Evolutionary conservation across 75 land plant genomes (phyloP), one percentile per base, ranked within the genome.

Genomic region (Gnetum montanum): DNA sequence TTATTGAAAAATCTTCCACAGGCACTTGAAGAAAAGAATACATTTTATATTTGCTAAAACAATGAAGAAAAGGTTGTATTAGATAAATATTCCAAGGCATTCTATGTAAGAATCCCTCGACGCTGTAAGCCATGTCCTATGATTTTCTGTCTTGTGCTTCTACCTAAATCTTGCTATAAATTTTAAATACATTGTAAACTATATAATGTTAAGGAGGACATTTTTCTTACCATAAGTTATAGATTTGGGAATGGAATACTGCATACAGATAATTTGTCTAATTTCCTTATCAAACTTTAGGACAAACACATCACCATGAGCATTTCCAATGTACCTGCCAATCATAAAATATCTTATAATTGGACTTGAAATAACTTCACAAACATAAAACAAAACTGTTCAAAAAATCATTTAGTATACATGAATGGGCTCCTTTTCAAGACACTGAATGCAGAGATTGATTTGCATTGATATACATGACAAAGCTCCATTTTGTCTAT

Each of bases 311-410:
- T 72, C 65, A 22, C 96, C 96, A 70, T 3, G 34, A 19, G 60
- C 58, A 70, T 90, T 82, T 54, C 96, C 96, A 60, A 77, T 40
- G 50, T 74, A 83, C 59, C 96, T 90, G 60, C 23, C 58, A 49
- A 19, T 35, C 7, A 34, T 34, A 49, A 34, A 0, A 49, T 25
- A 15, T 16, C 3, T 23, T 34, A 20, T 12, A 16, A 15, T 16
- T 56, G 3, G 23, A 24, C 23, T 11, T 8, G 16, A 19, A 33
- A 6, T 52, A 2, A 24, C 0, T 19, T 20, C 20, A 20, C 36
- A 19, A 27, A 19, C 6, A 15, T 16, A 52, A 52, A 31, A 31
- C 23, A 0, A 10, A 5, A 0, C 33, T 1, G 19, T 22, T 33
- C 8, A 52, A 52, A 52, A 31, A 31, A 31, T 7, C 11, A 16